Evolutionary conservation across 148 eudicot species (phyloP), one percentile per base, ranked within the genome.

Genomic region (Amaranthus hypochondriacus): DNA sequence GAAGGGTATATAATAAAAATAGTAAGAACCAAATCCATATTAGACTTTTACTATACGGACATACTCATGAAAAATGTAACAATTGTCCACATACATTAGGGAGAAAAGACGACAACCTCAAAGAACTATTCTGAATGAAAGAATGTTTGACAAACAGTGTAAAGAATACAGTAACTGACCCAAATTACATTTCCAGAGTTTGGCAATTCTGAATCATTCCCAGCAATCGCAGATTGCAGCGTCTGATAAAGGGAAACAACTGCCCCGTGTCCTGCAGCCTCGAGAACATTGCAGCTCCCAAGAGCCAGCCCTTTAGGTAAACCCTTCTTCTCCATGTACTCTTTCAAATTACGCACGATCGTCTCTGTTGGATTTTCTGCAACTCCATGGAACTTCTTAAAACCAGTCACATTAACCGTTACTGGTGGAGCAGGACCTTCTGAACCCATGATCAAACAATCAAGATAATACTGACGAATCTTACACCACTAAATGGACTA

Each of bases 201-300:
- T 0, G 89, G 77, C 43, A 84, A 79, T 55, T 71, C 84, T 11
- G 79, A 71, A 42, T 78, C 84, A 72, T 82, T 83, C 66, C 48
- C 75, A 50, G 68, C 79, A 52, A 92, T 55, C 48, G 89, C 83
- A 69, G 94, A 83, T 72, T 92, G 87, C 81, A 95, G 79, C 5
- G 86, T 89, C 85, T 92, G 94, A 74, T 95, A 89, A 55, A 95
- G 91, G 2, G 96, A 84, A 71, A 73, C 87, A 66, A 89, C 77
- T 11, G 97, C 97, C 70, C 99, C 99, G 10, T 95, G 89, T 69
- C 97, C 99, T 48, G 99, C 99, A 67, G 97, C 85, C 72, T 95
- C 99, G 43, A 95, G 96, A 83, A 92, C 75, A 73, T 76, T 89
- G 83, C 99, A 95, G 86, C 87, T 89, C 48, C 99, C 99, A 62